Evolutionary conservation across 441 rosid genomes (phyloP).

Genomic region (Capsella rubella): DNA sequence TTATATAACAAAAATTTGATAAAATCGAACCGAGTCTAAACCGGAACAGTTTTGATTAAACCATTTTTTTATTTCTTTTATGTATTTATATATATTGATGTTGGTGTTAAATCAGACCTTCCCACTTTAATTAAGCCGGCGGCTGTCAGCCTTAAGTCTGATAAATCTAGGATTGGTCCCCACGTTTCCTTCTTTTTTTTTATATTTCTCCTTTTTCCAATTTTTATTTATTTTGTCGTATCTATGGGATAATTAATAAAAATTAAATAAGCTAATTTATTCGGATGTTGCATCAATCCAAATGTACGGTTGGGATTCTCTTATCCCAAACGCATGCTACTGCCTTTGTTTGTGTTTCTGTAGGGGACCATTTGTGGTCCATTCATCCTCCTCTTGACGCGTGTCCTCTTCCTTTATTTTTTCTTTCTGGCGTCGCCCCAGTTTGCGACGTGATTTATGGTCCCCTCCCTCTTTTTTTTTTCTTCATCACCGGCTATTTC

Average conservation of each 20-base stretch:
- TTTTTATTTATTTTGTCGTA: conserved; percentile 27
- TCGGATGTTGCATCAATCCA: conserved; percentile 48
- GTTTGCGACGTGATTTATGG: conserved; percentile 54
- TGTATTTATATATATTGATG: no score
- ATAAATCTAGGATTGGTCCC: conserved; percentile 62
- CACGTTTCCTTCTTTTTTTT: conserved; percentile 39
- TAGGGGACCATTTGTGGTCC: conserved; percentile 77
- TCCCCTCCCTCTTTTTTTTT: conserved; percentile 42
- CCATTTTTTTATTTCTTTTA: no score
- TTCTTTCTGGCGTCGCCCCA: conserved; percentile 49
- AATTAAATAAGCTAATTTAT: not conserved
- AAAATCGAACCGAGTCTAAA: no score
- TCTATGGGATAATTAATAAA: not conserved
- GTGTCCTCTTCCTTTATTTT: conserved; percentile 52
- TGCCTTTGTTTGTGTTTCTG: conserved; percentile 4
- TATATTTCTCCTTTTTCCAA: not conserved
- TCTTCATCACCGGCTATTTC: conserved; percentile 29
- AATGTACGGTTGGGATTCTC: conserved; percentile 56
- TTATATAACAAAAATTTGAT: no score
- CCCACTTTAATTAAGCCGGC: conserved; percentile 76
- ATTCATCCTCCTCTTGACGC: conserved; percentile 42
- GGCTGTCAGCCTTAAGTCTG: conserved; percentile 77
- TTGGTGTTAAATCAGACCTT: conserved; percentile 39
- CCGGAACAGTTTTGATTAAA: no score
- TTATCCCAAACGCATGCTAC: conserved; percentile 60